Evolutionary conservation across 2,329 filamentous ascomycete genomes (phyloP).

Genomic region (Ceratocystis lukuohia): DNA sequence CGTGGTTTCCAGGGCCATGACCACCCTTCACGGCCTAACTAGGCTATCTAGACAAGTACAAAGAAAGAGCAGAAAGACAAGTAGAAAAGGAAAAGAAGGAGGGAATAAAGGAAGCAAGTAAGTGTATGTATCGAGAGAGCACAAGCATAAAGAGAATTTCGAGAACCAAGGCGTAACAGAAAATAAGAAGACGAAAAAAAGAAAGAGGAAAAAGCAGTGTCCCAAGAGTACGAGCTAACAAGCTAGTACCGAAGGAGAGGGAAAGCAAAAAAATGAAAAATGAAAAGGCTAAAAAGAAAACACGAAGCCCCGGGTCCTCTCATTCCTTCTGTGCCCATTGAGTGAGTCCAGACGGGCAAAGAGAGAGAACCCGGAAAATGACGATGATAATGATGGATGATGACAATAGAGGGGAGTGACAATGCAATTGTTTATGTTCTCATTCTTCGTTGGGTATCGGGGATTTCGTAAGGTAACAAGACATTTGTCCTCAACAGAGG

Average conservation of each 20-base stretch:
- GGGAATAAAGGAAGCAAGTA: neutral
- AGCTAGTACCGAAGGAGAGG: neutral
- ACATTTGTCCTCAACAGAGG: neutral
- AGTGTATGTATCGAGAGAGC: neutral
- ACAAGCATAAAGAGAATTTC: conserved; percentile 8
- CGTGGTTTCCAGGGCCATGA: neutral
- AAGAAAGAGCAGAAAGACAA: too few relatives aligned
- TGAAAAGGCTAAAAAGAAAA: neutral
- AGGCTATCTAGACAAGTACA: neutral
- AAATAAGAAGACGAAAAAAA: neutral
- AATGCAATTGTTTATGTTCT: conserved; percentile 2
- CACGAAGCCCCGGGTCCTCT: neutral
- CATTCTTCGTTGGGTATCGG: conserved; percentile 19
- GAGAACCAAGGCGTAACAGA: neutral
- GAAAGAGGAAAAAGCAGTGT: neutral
- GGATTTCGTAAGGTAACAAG: conserved; percentile 11
- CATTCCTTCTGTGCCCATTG: neutral
- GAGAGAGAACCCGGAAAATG: neutral
- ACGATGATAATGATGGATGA: neutral
- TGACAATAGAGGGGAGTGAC: neutral
- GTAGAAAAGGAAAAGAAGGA: neutral
- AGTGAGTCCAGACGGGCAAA: neutral
- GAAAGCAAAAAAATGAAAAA: neutral
- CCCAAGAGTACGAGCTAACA: neutral
- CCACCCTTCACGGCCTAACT: too few relatives aligned